phyloP scores from a whole-genome alignment of 2,329 filamentous ascomycete genomes.

The Nothopassalora personata region DNA sequence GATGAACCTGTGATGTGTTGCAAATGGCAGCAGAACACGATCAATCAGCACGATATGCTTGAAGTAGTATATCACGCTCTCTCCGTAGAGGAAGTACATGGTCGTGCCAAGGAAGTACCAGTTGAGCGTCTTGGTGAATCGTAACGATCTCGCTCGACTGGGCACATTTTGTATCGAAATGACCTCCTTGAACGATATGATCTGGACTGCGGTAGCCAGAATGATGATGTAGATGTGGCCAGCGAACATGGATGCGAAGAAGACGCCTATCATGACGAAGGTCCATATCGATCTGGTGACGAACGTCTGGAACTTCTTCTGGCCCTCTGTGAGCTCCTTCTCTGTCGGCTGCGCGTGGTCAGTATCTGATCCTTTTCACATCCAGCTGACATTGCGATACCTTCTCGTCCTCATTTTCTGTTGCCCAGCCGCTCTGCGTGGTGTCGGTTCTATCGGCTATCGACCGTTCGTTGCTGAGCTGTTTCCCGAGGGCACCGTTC shows the following conservation, averaged over 20 bases:
- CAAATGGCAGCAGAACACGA: conserved; percentile 83
- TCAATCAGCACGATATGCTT: conserved; percentile 97
- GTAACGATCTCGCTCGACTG: conserved; percentile 80
- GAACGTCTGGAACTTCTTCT: conserved; percentile 99
- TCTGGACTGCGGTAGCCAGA: conserved; percentile 87
- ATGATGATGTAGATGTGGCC: conserved; percentile 96
- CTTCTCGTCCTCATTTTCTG: conserved; percentile 32
- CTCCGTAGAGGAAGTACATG: conserved; percentile 98
- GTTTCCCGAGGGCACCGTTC: conserved; percentile 33
- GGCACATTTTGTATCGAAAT: conserved; percentile 96
- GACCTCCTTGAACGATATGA: conserved; percentile 98
- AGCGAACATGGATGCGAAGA: conserved; percentile 88
- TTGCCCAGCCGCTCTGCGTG: conserved; percentile 31
- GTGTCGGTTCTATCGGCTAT: conserved; percentile 24
- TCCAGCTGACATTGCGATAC: conserved; percentile 3
- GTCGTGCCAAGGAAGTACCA: conserved; percentile 99
- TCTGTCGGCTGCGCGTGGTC: conserved; percentile 14
- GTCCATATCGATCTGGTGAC: conserved; percentile 97
- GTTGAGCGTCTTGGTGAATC: conserved; percentile 92
- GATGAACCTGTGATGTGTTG: conserved; percentile 96
- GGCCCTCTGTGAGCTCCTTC: conserved; percentile 60
- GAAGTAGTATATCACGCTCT: conserved; percentile 99
- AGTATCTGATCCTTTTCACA: not conserved
- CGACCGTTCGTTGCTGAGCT: conserved; percentile 19
- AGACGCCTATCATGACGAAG: conserved; percentile 90